These are phyloP conservation scores for Pseudogymnoascus sp. DNA, from an alignment of 2,329 filamentous ascomycete genomes.

Conservation along the genomic window DNA sequence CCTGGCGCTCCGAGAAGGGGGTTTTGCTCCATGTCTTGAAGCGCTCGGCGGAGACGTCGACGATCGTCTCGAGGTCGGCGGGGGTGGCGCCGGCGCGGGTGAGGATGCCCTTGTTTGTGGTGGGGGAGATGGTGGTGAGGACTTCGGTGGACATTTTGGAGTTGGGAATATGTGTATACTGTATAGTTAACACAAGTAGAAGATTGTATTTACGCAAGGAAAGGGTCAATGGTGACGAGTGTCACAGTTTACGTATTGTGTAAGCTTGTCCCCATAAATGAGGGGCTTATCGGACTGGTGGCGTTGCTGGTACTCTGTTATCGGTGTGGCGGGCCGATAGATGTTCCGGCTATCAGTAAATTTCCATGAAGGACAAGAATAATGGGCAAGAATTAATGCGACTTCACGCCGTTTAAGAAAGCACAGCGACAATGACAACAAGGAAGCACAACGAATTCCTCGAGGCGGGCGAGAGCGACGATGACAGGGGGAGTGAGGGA, in stretches of 20 bases:
- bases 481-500: constrained; percentile 40
- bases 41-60: constrained; percentile 63
- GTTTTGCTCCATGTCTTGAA: constrained; percentile 74
- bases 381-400: background rate
- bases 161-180: background rate
- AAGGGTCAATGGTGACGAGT: background rate
- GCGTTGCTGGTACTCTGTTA: background rate
- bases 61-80: constrained; percentile 64
- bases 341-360: constrained; percentile 7
- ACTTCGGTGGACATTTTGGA: constrained; percentile 54
- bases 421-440: constrained; percentile 46
- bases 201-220: background rate
- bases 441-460: constrained; percentile 69
- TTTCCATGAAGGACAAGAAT: background rate
- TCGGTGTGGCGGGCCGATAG: background rate
- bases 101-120: constrained; percentile 76
- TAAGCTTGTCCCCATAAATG: constrained; percentile 1
- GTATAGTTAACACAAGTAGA: background rate
- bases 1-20: constrained; percentile 65
- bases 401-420: background rate
- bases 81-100: constrained; percentile 68
- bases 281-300: constrained; percentile 5
- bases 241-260: background rate
- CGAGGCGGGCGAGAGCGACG: constrained; percentile 52
- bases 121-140: constrained; percentile 78